A percentile compares a stretch with the other conserved stretches of the same genome.
Evolutionary conservation across 768 basidiomycete genomes (phyloP).

Genomic region (Hortiboletus campestris): DNA sequence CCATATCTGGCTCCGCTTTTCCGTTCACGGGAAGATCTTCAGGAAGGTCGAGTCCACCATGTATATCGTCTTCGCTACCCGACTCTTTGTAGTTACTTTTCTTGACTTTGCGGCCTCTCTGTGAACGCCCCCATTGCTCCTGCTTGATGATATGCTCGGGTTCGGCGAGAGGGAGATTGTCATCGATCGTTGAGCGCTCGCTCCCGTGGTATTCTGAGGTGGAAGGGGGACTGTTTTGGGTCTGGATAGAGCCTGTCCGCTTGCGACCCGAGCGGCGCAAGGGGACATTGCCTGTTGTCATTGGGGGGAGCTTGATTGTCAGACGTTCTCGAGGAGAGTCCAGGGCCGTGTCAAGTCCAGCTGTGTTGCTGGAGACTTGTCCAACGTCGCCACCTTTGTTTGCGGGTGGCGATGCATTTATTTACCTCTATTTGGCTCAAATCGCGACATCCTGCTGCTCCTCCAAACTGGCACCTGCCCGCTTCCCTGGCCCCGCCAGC

Average conservation of each 20-base stretch:
- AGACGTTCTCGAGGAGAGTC: conserved; percentile 21
- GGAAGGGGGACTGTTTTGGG: conserved; percentile 26
- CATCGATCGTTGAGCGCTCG: conserved; percentile 33
- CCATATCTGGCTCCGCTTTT: conserved; percentile 17
- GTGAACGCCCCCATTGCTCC: conserved; percentile 24
- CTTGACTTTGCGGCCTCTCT: conserved; percentile 41
- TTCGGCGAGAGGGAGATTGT: conserved; percentile 11
- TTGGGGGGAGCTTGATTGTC: conserved; percentile 24
- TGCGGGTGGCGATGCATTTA: conserved; percentile 28
- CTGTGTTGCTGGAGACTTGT: conserved; percentile 20
- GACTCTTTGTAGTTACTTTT: conserved; percentile 46
- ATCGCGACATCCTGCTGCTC: conserved; percentile 16
- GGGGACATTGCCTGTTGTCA: conserved; percentile 11
- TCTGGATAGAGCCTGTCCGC: conserved; percentile 21
- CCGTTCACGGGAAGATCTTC: conserved; percentile 19
- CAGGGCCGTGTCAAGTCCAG: conserved; percentile 14
- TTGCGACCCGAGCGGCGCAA: conserved; percentile 27
- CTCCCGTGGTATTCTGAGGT: conserved; percentile 34
- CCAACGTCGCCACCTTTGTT: conserved; percentile 28
- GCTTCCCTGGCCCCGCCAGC: conserved; percentile 22
- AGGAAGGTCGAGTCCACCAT: conserved; percentile 11
- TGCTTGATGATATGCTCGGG: not conserved
- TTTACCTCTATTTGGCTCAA: conserved; percentile 29
- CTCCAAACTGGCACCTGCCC: conserved; percentile 26
- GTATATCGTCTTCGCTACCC: conserved; percentile 41